Conservation (phyloP, 495 filamentous ascomycete species). For the Filosporella fistucella region DNA sequence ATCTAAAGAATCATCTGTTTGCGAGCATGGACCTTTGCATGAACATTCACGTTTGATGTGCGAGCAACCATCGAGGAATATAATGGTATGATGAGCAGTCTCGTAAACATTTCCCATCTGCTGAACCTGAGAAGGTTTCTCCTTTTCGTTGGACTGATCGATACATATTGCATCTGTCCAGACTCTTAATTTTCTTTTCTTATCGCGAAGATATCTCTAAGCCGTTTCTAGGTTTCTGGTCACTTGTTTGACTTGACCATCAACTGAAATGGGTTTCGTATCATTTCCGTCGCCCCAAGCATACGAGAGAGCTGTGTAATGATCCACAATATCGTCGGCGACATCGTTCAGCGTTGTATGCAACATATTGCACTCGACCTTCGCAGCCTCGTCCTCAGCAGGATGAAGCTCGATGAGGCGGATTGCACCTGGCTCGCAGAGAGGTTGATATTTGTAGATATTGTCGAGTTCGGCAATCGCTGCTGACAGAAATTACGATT, state of each 20-base stretch:
- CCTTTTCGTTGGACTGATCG: neutral
- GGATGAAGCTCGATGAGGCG: constrained; percentile 17
- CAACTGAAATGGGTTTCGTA: neutral
- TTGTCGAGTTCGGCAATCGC: too few relatives aligned
- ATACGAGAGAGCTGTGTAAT: constrained; percentile 25
- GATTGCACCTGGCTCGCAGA: constrained; percentile 2
- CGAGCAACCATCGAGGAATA: neutral
- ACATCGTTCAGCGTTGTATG: constrained; percentile 9
- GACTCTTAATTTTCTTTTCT: neutral
- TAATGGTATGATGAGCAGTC: neutral
- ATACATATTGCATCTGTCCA: constrained; percentile 1
- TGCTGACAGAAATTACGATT: too few relatives aligned
- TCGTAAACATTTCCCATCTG: neutral
- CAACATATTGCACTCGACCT: constrained; percentile 15
- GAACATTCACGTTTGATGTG: neutral
- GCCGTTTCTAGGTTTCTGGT: neutral
- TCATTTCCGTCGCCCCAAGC: constrained; percentile 21
- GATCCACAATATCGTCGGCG: constrained; percentile 16
- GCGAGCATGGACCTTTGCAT: neutral
- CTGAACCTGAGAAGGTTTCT: neutral
- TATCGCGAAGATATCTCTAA: neutral
- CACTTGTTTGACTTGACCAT: neutral
- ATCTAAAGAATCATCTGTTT: neutral
- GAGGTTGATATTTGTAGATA: neutral
- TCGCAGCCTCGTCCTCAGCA: neutral